Evolutionary conservation across 2,329 filamentous ascomycete genomes (phyloP).

Genomic region (Calonectria pseudoreteaudii): DNA sequence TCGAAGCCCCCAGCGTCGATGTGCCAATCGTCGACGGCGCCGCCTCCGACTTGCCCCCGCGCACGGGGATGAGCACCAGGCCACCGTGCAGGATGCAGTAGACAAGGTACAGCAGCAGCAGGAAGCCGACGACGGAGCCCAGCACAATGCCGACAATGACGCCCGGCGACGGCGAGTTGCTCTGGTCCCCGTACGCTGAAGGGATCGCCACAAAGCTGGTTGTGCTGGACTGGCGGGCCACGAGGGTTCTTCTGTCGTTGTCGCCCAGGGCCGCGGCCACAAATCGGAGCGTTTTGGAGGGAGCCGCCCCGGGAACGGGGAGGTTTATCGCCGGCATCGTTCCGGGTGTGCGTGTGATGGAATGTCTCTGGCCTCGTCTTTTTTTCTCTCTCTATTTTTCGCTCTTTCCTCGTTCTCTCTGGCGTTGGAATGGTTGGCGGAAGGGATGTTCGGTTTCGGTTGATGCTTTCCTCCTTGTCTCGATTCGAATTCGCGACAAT

Average conservation of each 20-base stretch:
- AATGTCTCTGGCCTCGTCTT: background rate
- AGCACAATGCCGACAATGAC: conserved; percentile 58
- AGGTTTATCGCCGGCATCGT: conserved; percentile 19
- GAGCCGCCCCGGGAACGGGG: conserved; percentile 14
- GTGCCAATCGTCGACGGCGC: background rate
- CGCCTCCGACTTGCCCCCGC: conserved; percentile 26
- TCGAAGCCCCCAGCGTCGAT: conserved; percentile 10
- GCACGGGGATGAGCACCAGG: conserved; percentile 45
- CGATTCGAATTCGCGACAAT: background rate
- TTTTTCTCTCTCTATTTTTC: background rate
- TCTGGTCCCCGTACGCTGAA: conserved; percentile 47
- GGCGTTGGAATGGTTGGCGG: background rate
- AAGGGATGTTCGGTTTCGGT: background rate
- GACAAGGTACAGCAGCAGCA: conserved; percentile 64
- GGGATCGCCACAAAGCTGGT: conserved; percentile 49
- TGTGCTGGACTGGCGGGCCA: conserved; percentile 31
- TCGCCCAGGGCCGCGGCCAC: background rate
- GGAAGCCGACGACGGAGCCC: conserved; percentile 61
- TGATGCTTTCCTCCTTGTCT: background rate
- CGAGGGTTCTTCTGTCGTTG: conserved; percentile 27
- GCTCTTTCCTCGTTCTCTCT: background rate
- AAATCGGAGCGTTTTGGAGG: conserved; percentile 28
- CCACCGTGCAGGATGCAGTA: conserved; percentile 62
- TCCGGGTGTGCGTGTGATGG: background rate
- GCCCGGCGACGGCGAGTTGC: conserved; percentile 56